Base-by-base conservation (phyloP, 2,329 filamentous ascomycete genomes). In the Magnaporthiopsis incrustans region DNA sequence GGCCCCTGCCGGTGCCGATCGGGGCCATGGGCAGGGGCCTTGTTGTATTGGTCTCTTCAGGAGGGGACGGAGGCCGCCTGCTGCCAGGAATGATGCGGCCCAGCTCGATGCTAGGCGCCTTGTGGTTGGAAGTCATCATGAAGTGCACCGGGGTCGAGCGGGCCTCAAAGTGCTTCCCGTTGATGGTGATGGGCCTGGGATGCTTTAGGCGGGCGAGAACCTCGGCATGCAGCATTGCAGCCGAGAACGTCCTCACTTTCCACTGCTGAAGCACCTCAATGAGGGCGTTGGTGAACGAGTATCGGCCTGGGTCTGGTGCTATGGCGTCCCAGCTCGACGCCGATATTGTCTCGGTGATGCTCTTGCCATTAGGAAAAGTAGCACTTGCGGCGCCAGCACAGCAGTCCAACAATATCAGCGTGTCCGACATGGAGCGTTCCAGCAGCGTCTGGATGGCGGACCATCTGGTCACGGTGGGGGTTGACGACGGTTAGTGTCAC, bases 281-380 rank as follows among this genome's bases (percentile, higher is more conserved):
- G 18, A 86, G 74, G 27, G 82, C 81, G 63, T 82, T 83, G 3
- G 83, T 85, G 68, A 86, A 86, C 0, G 83, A 86, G 69, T 84
- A 85, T 5, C 82, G 77, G 10, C 84, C 83, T 15, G 84, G 84
- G 65, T 85, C 81, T 0, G 84, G 83, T 14, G 84, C 83, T 62
- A 85, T 85, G 58, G 83, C 82, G 65, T 86, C 83, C 83, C 83
- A 86, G 63, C 83, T 85, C 2, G 83, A 86, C 4, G 84, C 84
- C 6, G 83, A 86, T 67, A 86, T 86, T 11, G 83, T 85, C 72
- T 86, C 84, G 3, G 83, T 86, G 68, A 85, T 84, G 70, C 82
- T 85, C 67, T 79, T 79, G 25, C 84, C 83, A 25, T 78, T 84
- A 6, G 82, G 81, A 62, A 85, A 85, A 0, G 83, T 85, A 18